Evolutionary conservation across 1,284 basidiomycete genomes (phyloP).

Genomic region (Ganoderma meredithae): DNA sequence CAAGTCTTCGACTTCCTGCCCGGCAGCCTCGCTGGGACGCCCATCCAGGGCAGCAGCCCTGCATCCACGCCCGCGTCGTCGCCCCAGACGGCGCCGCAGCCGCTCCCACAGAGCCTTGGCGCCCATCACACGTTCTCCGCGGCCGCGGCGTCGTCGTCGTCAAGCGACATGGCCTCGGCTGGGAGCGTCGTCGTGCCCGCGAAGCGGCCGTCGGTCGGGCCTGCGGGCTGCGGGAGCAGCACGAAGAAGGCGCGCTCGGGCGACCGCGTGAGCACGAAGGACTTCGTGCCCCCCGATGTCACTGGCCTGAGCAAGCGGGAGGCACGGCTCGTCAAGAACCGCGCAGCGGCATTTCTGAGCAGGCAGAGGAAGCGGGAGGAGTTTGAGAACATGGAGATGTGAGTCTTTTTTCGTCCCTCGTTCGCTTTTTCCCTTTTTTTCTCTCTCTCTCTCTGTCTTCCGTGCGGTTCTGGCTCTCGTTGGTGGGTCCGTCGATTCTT

Average conservation of each 20-base stretch:
- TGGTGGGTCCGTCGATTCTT: background rate
- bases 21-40: conserved; percentile 12
- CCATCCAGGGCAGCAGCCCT: conserved; percentile 37
- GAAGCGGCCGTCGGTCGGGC: conserved; percentile 52
- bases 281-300: conserved; percentile 89
- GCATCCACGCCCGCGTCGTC: conserved; percentile 34
- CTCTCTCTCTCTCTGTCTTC: conserved; percentile 30
- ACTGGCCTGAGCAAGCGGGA: conserved; percentile 89
- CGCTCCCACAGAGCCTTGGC: conserved; percentile 42
- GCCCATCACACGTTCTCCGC: conserved; percentile 41
- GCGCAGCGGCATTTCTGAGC: conserved; percentile 89
- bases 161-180: conserved; percentile 26
- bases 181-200: conserved; percentile 36
- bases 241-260: conserved; percentile 66
- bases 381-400: conserved; percentile 91
- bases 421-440: conserved; percentile 1
- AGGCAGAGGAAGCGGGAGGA: conserved; percentile 92
- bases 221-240: conserved; percentile 43
- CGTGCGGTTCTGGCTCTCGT: too few species aligned
- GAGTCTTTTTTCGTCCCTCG: conserved; percentile 41
- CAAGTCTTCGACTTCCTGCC: conserved; percentile 69
- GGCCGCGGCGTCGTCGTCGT: conserved; percentile 35
- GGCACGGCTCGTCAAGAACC: conserved; percentile 90
- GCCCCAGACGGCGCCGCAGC: conserved; percentile 39
- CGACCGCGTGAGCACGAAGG: conserved; percentile 77